Evolutionary conservation across 2,329 filamentous ascomycete genomes (phyloP).

Genomic region (Trichoderma sp.): DNA sequence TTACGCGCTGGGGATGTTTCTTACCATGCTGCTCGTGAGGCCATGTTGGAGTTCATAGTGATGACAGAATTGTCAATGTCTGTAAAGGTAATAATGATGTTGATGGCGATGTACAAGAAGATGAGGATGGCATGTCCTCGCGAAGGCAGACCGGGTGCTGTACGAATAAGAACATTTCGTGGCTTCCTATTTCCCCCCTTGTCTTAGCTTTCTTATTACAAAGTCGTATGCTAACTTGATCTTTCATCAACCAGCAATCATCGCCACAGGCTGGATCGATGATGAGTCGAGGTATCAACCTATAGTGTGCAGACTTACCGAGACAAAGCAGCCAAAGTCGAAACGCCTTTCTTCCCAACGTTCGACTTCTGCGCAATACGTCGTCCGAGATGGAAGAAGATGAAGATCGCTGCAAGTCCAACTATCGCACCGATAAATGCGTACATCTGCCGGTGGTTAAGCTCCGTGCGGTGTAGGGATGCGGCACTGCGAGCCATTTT

Average conservation of each 20-base stretch:
- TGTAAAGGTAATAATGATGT: slow-evolving; percentile 34
- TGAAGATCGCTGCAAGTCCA: slow-evolving; percentile 17
- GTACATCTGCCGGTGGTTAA: slow-evolving; percentile 14
- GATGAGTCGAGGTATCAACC: neutral
- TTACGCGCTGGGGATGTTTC: slow-evolving; percentile 15
- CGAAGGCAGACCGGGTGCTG: slow-evolving; percentile 30
- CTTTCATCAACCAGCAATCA: neutral
- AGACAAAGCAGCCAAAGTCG: slow-evolving; percentile 1
- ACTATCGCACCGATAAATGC: slow-evolving; percentile 11
- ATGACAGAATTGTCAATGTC: slow-evolving; percentile 34
- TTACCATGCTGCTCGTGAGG: slow-evolving; percentile 39
- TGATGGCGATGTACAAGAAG: slow-evolving; percentile 33
- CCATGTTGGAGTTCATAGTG: slow-evolving; percentile 34
- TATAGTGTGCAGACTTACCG: slow-evolving; percentile 4
- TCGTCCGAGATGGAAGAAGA: slow-evolving; percentile 16
- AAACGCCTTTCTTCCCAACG: neutral
- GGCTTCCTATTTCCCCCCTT: slow-evolving; percentile 24
- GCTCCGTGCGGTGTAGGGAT: neutral
- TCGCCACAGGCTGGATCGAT: neutral
- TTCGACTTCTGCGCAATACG: slow-evolving; percentile 1
- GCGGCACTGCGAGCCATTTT: neutral
- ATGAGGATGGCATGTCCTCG: slow-evolving; percentile 33
- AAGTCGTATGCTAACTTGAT: neutral
- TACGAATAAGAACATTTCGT: slow-evolving; percentile 29
- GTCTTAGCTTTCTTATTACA: neutral